phyloP scores from a whole-genome alignment of 2,329 filamentous ascomycete genomes.

The Nothomitra cinnamomea region DNA sequence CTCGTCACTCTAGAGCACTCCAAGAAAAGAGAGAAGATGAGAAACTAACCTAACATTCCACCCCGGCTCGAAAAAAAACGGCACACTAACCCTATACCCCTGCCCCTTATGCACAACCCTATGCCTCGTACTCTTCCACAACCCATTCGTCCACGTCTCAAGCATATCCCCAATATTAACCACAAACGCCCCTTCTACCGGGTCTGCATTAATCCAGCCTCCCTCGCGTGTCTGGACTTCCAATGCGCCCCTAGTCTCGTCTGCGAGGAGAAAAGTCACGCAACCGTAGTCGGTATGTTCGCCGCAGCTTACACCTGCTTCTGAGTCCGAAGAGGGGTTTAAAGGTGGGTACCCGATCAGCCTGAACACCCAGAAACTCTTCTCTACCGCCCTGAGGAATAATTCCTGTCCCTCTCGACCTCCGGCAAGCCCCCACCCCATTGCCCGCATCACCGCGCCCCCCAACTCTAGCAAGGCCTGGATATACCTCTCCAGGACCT shows the following conservation, averaged over 20 bases:
- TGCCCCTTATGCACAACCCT: slow-evolving; percentile 25
- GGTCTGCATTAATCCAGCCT: slow-evolving; percentile 28
- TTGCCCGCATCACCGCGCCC: slow-evolving; percentile 14
- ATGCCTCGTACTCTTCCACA: slow-evolving; percentile 23
- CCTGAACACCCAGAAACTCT: slow-evolving; percentile 14
- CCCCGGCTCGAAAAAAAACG: slow-evolving; percentile 32
- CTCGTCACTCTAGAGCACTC: too few relatives aligned
- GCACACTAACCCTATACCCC: slow-evolving; percentile 25
- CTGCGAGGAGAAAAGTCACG: slow-evolving; percentile 28
- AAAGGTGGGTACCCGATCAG: slow-evolving; percentile 16
- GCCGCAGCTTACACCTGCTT: slow-evolving; percentile 23
- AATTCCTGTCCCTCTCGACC: slow-evolving; percentile 14
- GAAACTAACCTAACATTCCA: slow-evolving; percentile 22
- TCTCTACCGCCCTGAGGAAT: slow-evolving; percentile 14
- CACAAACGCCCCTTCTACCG: slow-evolving; percentile 27
- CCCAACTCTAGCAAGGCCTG: slow-evolving; percentile 10
- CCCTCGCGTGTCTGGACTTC: slow-evolving; percentile 23
- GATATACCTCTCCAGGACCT: slow-evolving; percentile 16
- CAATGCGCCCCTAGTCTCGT: slow-evolving; percentile 24
- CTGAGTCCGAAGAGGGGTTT: slow-evolving; percentile 7
- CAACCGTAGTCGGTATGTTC: slow-evolving; percentile 29
- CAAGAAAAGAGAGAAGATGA: slow-evolving; percentile 10
- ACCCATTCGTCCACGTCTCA: slow-evolving; percentile 20
- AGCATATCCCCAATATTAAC: slow-evolving; percentile 34
- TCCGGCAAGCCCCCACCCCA: slow-evolving; percentile 12